Evolutionary conservation across 164 flowering plant genomes (phyloP), one percentile per base, ranked within the genome.

Genomic region (Berberis thunbergii): DNA sequence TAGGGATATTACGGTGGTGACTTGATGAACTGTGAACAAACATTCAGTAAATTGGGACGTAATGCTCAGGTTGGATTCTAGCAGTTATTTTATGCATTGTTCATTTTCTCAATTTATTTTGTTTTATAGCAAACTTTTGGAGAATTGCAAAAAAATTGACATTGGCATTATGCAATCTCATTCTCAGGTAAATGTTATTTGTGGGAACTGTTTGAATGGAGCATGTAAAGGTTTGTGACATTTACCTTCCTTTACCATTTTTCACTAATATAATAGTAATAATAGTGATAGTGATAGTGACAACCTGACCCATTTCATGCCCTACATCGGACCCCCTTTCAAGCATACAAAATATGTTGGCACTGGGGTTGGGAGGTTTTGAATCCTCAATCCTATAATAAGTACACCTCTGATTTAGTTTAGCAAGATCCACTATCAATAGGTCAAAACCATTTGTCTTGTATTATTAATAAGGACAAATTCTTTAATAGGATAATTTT

Each of bases 1-100:
- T 74, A 93, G 98, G 85, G 78, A 61, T 93, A 72, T 76, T 83
- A 81, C 75, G 72, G 76, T 69, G 98, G 98, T 42, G 98, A 93
- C 75, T 72, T 93, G 71, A n/a, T 40, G 26, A 78, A 75, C 64
- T 93, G 96, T 81, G 98, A 90, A 76, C 46, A n/a, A 57, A 90
- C 76, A 76, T 80, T 72, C 79, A 96, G 88, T 77, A 81, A 87
- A 79, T 65, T 80, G 88, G 98, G 98, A 8, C 90, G 97, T 12
- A 84, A 94, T 48, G 89, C 98, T 65, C 89, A 86, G 97, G 98
- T 90, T 72, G 53, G 78, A 64, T 52, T 13, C 8, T 59, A 40
- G n/a, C n/a, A n/a, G 13, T 41, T 65, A 41, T 26, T 8, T 48
- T 54, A 6, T 57, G 39, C 9, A 48, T 42, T 41, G 7, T 46